Evolutionary conservation across 805 yeast species (phyloP).

Genomic region (Candida caryicola): DNA sequence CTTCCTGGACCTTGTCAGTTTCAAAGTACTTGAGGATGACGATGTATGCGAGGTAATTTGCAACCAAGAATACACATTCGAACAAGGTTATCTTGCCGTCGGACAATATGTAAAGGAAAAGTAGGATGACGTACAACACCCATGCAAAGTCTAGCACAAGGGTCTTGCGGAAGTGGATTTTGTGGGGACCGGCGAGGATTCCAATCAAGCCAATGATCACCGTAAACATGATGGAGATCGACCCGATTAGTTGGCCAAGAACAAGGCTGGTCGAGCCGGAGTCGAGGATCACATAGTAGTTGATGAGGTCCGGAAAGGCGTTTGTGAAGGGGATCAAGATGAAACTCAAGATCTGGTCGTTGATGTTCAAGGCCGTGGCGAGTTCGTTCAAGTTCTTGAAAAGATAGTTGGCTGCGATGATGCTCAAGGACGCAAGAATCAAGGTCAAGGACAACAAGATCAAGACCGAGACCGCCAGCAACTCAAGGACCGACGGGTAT

Average conservation of each 20-base stretch:
- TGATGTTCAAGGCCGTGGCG: slow-evolving; percentile 21
- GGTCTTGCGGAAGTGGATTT: slow-evolving; percentile 16
- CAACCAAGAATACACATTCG: slow-evolving; percentile 29
- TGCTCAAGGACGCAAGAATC: slow-evolving; percentile 26
- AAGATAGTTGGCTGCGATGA: slow-evolving; percentile 34
- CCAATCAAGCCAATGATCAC: slow-evolving; percentile 35
- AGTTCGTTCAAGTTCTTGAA: slow-evolving; percentile 29
- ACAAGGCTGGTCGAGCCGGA: slow-evolving; percentile 31
- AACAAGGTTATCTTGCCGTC: slow-evolving; percentile 33
- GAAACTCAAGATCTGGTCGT: slow-evolving; percentile 30
- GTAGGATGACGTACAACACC: slow-evolving; percentile 24
- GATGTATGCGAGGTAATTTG: slow-evolving; percentile 23
- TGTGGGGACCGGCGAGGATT: slow-evolving; percentile 20
- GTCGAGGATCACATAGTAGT: slow-evolving; percentile 29
- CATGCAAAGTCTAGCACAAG: slow-evolving; percentile 28
- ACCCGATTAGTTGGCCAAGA: slow-evolving; percentile 38
- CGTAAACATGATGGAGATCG: slow-evolving; percentile 31
- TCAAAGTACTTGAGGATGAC: slow-evolving; percentile 17
- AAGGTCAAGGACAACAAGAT: slow-evolving; percentile 12
- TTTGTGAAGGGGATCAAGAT: slow-evolving; percentile 36
- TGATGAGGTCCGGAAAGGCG: slow-evolving; percentile 37
- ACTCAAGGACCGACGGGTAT: slow-evolving; percentile 13
- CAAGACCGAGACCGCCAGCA: slow-evolving; percentile 10
- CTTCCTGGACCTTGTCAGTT: slow-evolving; percentile 3
- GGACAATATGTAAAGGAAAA: slow-evolving; percentile 27